Evolutionary conservation across 202 grass and related monocot genomes (phyloP), one percentile per base, ranked within the genome.

Genomic region (Hordeum pubiflorum): DNA sequence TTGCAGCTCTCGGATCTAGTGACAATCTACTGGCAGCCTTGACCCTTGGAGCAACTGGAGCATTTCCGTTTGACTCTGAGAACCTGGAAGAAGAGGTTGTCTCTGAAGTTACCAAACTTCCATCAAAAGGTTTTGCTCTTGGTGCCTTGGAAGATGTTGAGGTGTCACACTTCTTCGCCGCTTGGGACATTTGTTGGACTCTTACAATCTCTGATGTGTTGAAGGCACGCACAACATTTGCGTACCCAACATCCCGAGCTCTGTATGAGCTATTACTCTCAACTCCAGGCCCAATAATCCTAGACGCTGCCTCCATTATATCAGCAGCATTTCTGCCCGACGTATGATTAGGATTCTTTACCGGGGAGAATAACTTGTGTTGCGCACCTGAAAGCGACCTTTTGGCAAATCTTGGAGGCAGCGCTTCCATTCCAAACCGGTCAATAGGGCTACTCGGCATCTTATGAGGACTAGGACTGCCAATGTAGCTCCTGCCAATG

Each of bases 361-460:
- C 84, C 41, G 90, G 92, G 69, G 90, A 93, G 36, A 90, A 58
- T n/a, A 88, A 81, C 72, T 91, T 96, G 26, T 96, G 79, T 21
- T 89, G 87, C 40, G 89, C 86, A 63, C 89, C 77, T 64, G 92
- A 74, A 29, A 85, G 40, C 60, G 92, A 14, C 82, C 87, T 89
- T 77, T 89, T 96, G 21, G 87, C 76, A 79, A 75, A 78, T 81
- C 88, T 91, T 58, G 50, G 43, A 74, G 92, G 90, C 69, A 91
- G 55, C 10, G 60, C 68, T 81, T 99, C 96, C 26, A 84, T 87
- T 84, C 89, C 86, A 81, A 91, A 99, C 41, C 87, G 73, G 79
- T 99, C 96, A 74, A 96, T 96, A 33, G 91, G 92, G 81, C 92
- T 95, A 56, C 88, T 86, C 0, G 89, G 92, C 92, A 91, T 99